These are phyloP conservation scores for Kodamaea sp. DNA, from an alignment of 1,139 yeast genomes.

Conservation along the genomic window DNA sequence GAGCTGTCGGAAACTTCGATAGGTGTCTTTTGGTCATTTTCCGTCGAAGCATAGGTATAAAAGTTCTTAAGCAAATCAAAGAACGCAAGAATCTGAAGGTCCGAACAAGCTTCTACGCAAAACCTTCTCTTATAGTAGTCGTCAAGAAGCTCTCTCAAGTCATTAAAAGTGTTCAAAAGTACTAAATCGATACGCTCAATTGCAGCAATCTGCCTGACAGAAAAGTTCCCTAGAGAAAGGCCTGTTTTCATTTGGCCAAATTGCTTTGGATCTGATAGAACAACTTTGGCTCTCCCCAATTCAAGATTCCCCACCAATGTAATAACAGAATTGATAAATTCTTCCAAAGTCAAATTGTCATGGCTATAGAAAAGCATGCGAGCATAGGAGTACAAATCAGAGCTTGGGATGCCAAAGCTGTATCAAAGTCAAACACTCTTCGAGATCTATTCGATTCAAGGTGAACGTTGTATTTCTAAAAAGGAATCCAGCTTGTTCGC, in stretches of 20 bases:
- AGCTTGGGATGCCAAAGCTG: too few species aligned
- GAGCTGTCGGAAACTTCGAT: too few species aligned
- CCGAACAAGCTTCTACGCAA: not conserved
- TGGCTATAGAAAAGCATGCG: too few species aligned
- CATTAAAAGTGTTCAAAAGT: constrained; percentile 10
- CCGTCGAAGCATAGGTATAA: too few species aligned
- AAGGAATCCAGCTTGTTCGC: not conserved
- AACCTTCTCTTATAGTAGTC: constrained; percentile 1
- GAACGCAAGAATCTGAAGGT: not conserved
- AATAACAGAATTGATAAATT: too few species aligned
- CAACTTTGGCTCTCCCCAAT: constrained; percentile 1
- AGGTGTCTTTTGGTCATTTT: too few species aligned
- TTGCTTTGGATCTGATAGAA: not conserved
- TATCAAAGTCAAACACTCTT: too few species aligned
- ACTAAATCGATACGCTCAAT: constrained; percentile 9
- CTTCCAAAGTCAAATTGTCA: too few species aligned
- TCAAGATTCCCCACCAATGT: too few species aligned
- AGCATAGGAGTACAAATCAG: too few species aligned
- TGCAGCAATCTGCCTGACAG: constrained; percentile 2
- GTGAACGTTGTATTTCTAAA: not conserved
- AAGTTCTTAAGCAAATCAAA: not conserved
- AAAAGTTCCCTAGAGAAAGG: not conserved
- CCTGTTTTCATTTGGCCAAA: not conserved
- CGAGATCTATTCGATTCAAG: too few species aligned
- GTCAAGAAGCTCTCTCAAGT: constrained; percentile 9